phyloP scores from a whole-genome alignment of 2,329 filamentous ascomycete genomes.

The Periconia sp. region DNA sequence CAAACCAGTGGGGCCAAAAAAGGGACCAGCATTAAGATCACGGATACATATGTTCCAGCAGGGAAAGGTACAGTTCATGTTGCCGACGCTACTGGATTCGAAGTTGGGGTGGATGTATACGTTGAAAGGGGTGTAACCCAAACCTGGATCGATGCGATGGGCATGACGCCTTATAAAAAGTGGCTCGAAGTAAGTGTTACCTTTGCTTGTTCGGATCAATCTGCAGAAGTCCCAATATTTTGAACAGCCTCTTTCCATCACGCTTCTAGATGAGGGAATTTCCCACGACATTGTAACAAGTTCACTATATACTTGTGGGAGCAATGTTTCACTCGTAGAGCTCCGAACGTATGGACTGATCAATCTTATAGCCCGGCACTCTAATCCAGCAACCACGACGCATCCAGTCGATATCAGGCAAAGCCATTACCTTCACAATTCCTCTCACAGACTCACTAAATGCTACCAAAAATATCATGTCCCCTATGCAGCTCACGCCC shows the following conservation, averaged over 20 bases:
- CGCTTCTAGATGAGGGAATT: too few species aligned
- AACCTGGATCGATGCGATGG: slow-evolving; percentile 13
- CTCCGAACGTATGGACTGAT: neutral
- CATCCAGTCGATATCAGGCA: slow-evolving; percentile 7
- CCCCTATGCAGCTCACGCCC: slow-evolving; percentile 9
- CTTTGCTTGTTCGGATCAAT: too few species aligned
- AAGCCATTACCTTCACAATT: slow-evolving; percentile 11
- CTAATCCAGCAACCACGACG: slow-evolving; percentile 12
- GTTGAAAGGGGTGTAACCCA: slow-evolving; percentile 9
- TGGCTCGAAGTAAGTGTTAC: slow-evolving; percentile 1
- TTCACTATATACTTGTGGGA: too few species aligned
- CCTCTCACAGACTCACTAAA: slow-evolving; percentile 15
- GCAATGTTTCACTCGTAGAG: too few species aligned
- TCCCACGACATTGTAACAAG: too few species aligned
- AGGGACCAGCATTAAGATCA: slow-evolving; percentile 4
- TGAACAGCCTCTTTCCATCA: too few species aligned
- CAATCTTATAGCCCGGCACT: neutral
- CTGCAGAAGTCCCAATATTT: too few species aligned
- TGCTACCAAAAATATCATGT: slow-evolving; percentile 7
- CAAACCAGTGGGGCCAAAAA: slow-evolving; percentile 3
- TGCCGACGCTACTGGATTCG: slow-evolving; percentile 2
- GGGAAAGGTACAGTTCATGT: slow-evolving; percentile 10
- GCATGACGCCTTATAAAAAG: slow-evolving; percentile 9
- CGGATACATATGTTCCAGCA: slow-evolving; percentile 8
- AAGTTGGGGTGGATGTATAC: slow-evolving; percentile 9